Evolutionary conservation across 768 basidiomycete species (phyloP), one percentile per base, ranked within the genome.

Genomic region (Clathrus columnatus): DNA sequence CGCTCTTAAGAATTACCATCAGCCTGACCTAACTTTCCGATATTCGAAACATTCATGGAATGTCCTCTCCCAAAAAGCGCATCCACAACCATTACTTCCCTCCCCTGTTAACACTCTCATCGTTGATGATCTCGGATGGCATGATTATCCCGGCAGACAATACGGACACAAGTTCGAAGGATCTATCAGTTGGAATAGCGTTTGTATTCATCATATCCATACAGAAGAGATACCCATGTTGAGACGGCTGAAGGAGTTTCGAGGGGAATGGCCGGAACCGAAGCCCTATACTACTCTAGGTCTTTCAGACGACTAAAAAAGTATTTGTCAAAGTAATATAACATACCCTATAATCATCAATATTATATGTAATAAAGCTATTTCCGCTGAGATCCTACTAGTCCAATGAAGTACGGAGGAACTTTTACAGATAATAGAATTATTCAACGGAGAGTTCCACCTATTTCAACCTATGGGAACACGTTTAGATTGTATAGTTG

Each of bases 181-280:
- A 5, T 21, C 21, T 8, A 32, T 51, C 16, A 16, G 24, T 14
- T 51, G 50, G 50, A n/a, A 32, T 26, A 51, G 50, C 30, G 29
- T 51, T 51, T 28, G 28, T 20, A 51, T 51, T 26, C 50, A 51
- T 45, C 50, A 32, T 26, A 51, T 51, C 17, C 17, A 17, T 28
- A 30, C 21, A 26, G 11, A 23, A 11, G 32, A 41, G 30, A 51
- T 51, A 30, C 23, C 20, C 23, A n/a, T 26, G 24, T 26, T 51
- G 17, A 28, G 50, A 23, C 16, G 16, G 11, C 36, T 28, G 32
- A n/a, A 28, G 14, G 50, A 51, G 30, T 26, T 51, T 20, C 20
- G 28, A n/a, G 50, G 50, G 6, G 50, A 51, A 32, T 51, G 50
- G 50, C 4, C 11, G 10, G n/a, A 36, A n/a, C n/a, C n/a, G n/a